Conservation (phyloP, 1,284 basidiomycete species). For the Amylostereum areolatum region DNA sequence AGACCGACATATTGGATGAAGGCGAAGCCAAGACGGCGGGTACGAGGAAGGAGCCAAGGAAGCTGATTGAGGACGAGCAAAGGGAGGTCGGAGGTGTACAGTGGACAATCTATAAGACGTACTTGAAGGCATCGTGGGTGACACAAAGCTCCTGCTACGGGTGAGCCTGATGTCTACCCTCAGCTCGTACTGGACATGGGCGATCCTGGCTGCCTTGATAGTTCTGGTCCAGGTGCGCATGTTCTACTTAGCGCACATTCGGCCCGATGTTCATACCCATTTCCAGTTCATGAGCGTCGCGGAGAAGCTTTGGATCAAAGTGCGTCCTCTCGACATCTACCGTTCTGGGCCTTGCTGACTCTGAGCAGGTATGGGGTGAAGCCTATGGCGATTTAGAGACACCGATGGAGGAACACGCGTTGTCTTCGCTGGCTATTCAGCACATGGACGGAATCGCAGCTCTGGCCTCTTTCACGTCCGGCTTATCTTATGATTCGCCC, state of each 20-base stretch:
- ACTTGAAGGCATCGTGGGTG: constrained; percentile 61
- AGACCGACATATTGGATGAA: constrained; percentile 18
- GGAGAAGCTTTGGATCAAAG: constrained; percentile 74
- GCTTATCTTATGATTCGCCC: neutral
- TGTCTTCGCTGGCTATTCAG: constrained; percentile 25
- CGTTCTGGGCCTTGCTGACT: neutral
- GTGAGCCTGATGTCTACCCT: neutral
- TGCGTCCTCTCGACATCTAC: constrained; percentile 26
- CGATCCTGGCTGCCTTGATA: constrained; percentile 42
- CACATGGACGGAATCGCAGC: constrained; percentile 27
- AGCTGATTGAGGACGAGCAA: constrained; percentile 65
- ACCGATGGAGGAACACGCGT: constrained; percentile 16
- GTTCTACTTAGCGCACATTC: neutral
- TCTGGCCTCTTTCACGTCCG: neutral
- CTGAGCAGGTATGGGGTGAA: constrained; percentile 50
- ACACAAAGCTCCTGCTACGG: neutral
- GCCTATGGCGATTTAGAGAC: constrained; percentile 36
- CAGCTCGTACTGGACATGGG: constrained; percentile 65
- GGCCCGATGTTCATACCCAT: neutral
- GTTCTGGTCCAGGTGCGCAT: constrained; percentile 36
- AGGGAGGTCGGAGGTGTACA: constrained; percentile 73
- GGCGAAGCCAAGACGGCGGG: constrained; percentile 19
- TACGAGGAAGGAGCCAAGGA: constrained; percentile 50
- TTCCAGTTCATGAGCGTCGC: constrained; percentile 36
- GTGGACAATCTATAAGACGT: constrained; percentile 74